A percentile compares a stretch with the other conserved stretches of the same genome.
phyloP scores from a whole-genome alignment of 306 rosid species.

The Cicer bijugum region DNA sequence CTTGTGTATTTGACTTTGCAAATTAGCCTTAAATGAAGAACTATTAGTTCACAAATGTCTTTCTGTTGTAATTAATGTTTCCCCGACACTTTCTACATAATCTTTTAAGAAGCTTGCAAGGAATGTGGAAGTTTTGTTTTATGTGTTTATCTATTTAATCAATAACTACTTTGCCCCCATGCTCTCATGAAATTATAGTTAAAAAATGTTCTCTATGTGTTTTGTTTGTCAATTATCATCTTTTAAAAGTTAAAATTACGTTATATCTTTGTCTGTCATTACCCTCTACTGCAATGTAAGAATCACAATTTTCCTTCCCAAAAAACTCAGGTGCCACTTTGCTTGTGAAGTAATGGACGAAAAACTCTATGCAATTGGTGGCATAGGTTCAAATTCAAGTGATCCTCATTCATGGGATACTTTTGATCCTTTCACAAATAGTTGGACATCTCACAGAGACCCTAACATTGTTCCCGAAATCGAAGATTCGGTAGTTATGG shows the following conservation, averaged over 20 bases:
- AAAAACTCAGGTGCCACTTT: slow-evolving; percentile 72
- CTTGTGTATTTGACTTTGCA: slow-evolving; percentile 16
- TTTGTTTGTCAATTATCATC: slow-evolving; percentile 1
- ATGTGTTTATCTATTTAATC: slow-evolving; percentile 10
- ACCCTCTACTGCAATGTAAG: background rate
- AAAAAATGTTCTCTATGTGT: slow-evolving; percentile 5
- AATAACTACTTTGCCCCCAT: background rate
- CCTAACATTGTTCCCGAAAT: slow-evolving; percentile 63
- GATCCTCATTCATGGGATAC: slow-evolving; percentile 83
- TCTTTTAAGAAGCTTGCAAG: background rate
- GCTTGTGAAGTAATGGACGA: slow-evolving; percentile 76
- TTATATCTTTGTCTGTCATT: slow-evolving; percentile 15
- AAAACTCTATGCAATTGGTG: slow-evolving; percentile 83
- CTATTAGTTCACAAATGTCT: slow-evolving; percentile 9
- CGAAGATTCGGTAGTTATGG: slow-evolving; percentile 77
- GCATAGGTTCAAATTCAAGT: slow-evolving; percentile 69
- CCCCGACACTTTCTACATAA: background rate
- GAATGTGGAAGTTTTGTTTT: background rate
- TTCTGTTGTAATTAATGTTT: background rate
- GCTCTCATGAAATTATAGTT: background rate
- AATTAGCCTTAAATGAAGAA: background rate
- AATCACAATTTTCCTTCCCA: slow-evolving; percentile 23
- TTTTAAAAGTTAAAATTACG: slow-evolving; percentile 17
- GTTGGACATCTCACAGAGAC: slow-evolving; percentile 64
- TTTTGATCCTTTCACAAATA: slow-evolving; percentile 60